Conservation (phyloP, 2,329 filamentous ascomycete genomes). For the Fusarium coffeatum region DNA sequence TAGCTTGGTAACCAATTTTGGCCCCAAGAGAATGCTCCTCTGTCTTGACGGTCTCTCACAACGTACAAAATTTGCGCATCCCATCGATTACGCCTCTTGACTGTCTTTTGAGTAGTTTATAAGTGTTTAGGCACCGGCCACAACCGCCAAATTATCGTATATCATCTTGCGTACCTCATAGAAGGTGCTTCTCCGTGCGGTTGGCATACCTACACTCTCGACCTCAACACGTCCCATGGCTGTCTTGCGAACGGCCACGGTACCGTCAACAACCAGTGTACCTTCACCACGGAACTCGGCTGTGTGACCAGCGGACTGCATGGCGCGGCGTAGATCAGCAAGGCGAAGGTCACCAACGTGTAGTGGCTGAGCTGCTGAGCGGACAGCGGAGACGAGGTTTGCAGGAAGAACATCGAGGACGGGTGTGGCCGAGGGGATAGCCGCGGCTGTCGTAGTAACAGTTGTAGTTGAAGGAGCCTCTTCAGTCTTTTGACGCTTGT, state of each 20-base stretch:
- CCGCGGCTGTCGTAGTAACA: constrained; percentile 38
- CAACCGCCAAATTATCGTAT: constrained; percentile 92
- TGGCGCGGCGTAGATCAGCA: constrained; percentile 85
- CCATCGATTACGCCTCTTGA: constrained; percentile 27
- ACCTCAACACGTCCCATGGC: constrained; percentile 89
- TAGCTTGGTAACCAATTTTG: constrained; percentile 16
- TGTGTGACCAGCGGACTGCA: constrained; percentile 83
- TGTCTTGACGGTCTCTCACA: constrained; percentile 13
- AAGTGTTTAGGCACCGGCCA: constrained; percentile 71
- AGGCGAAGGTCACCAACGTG: constrained; percentile 94
- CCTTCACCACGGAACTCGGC: constrained; percentile 96
- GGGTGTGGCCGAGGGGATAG: constrained; percentile 53
- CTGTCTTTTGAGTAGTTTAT: neutral
- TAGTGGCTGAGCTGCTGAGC: constrained; percentile 84
- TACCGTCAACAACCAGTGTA: constrained; percentile 87
- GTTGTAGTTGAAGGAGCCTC: constrained; percentile 42
- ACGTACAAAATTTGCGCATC: constrained; percentile 18
- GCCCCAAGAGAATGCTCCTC: constrained; percentile 26
- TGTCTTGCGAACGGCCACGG: constrained; percentile 89
- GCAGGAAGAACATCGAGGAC: constrained; percentile 66
- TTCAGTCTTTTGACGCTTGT: constrained; percentile 64
- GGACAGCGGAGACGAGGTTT: constrained; percentile 75
- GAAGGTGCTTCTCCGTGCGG: constrained; percentile 71
- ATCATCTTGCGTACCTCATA: constrained; percentile 90
- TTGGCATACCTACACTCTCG: constrained; percentile 73